Evolutionary conservation across 1,139 yeast species (phyloP), one percentile per base, ranked within the genome.

Genomic region (Yamadazyma blattariae): DNA sequence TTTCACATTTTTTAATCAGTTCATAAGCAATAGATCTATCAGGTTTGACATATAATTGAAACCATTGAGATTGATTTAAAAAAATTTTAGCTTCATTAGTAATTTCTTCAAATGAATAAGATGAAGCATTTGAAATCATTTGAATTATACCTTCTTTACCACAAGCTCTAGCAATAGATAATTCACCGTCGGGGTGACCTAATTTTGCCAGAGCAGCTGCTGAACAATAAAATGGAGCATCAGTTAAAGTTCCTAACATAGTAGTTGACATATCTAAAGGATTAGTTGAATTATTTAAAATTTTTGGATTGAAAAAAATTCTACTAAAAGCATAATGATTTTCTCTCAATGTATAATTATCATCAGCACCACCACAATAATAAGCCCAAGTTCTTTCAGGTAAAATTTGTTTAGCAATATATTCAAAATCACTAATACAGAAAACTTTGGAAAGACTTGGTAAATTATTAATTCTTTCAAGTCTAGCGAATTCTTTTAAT

Each of bases 121-220:
- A 81, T 1, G 94, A 85, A 46, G 83, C 67, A 19, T 88, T 82
- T 11, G 94, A 85, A 37, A 86, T 75, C 94, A 86, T 85, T 56
- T 86, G 95, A 30, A 82, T 71, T 30, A 82, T 71, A 28, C 77
- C 79, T 41, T 79, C 82, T 35, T 68, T 68, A 20, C 82, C 87
- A 31, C 88, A 80, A 13, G 86, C 85, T 48, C 82, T 68, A 0
- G 95, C 85, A 45, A 86, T 75, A 5, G 84, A 86, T 44, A 74
- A 72, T 56, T 86, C 95, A 38, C 95, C 96, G 29, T 79, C 82
- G 0, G 74, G 72, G 52, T 86, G 89, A 2, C 95, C 95, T 48
- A 86, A 67, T 48, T 76, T 78, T 17, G 90, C 92, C 48, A 83
- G 67, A 0, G 95, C 96, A 3, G 95, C 84, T 0, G 95, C 95